Evolutionary conservation across 1,284 basidiomycete genomes (phyloP).

Genomic region (Mycena citricolor): DNA sequence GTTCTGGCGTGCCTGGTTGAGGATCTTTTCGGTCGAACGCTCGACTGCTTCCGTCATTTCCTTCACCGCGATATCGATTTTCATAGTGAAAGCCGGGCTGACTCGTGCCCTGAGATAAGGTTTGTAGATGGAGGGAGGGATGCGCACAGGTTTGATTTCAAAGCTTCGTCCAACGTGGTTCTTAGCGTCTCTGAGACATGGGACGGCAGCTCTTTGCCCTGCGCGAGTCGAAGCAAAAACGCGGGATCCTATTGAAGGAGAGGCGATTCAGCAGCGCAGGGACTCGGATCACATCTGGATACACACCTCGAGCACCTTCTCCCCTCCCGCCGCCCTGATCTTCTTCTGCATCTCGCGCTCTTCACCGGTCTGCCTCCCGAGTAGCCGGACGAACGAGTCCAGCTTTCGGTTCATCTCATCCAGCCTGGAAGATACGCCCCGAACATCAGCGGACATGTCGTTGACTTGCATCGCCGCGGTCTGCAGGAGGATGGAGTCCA

Average conservation of each 20-base stretch:
- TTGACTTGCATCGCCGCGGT: slow-evolving; percentile 24
- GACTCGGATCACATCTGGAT: not conserved
- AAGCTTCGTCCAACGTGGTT: slow-evolving; percentile 24
- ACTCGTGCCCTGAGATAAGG: not conserved
- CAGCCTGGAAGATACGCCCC: slow-evolving; percentile 18
- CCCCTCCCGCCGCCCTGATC: slow-evolving; percentile 25
- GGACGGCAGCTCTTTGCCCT: slow-evolving; percentile 15
- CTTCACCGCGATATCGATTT: slow-evolving; percentile 23
- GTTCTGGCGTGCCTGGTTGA: slow-evolving; percentile 24
- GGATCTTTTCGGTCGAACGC: slow-evolving; percentile 26
- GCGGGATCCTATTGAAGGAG: slow-evolving; percentile 17
- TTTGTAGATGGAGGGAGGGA: not conserved
- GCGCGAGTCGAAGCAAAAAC: slow-evolving; percentile 24
- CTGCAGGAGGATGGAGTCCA: slow-evolving; percentile 25
- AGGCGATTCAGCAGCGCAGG: not conserved
- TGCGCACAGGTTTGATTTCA: slow-evolving; percentile 24
- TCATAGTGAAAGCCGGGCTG: slow-evolving; percentile 27
- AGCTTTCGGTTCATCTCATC: slow-evolving; percentile 9
- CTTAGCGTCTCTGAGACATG: slow-evolving; percentile 21
- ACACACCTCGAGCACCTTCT: slow-evolving; percentile 26
- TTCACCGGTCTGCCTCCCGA: slow-evolving; percentile 17
- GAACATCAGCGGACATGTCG: slow-evolving; percentile 17
- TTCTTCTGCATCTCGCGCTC: slow-evolving; percentile 23
- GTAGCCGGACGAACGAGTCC: slow-evolving; percentile 14
- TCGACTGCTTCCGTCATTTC: slow-evolving; percentile 28